phyloP scores from a whole-genome alignment of 108 stramenopile species.

The Skeletonema menzelii region DNA sequence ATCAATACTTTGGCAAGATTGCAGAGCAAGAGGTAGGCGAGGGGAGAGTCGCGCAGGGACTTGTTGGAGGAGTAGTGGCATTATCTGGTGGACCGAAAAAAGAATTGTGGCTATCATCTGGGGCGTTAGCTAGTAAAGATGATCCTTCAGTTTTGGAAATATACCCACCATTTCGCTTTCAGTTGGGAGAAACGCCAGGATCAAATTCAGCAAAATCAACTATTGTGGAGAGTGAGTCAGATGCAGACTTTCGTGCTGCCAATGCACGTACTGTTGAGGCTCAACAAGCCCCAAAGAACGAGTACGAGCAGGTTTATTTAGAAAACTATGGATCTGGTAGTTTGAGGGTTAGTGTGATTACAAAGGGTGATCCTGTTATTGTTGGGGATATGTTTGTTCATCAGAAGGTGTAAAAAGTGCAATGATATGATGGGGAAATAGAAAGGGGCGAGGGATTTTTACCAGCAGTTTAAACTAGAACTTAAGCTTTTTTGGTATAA shows the following conservation, averaged over 20 bases:
- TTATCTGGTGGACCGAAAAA: conserved; percentile 5
- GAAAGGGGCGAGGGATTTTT: too few relatives aligned
- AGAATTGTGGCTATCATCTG: conserved; percentile 26
- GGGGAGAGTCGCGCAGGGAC: conserved; percentile 66
- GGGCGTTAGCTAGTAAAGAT: conserved; percentile 37
- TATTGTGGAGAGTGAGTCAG: conserved; percentile 64
- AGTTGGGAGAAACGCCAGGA: conserved; percentile 43
- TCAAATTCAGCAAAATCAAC: conserved; percentile 31
- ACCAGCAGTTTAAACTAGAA: too few relatives aligned
- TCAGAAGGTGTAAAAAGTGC: conserved; percentile 41
- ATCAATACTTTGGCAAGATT: conserved; percentile 60
- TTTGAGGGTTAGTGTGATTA: conserved; percentile 61
- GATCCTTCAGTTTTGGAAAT: conserved; percentile 61
- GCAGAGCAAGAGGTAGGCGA: conserved; percentile 60
- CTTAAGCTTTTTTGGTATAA: too few relatives aligned
- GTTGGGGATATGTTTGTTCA: conserved; percentile 77
- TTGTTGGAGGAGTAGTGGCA: conserved; percentile 46
- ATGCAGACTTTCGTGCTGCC: conserved; percentile 73
- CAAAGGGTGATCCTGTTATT: conserved; percentile 74
- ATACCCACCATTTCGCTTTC: conserved; percentile 75
- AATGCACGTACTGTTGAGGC: conserved; percentile 62
- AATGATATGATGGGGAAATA: too few relatives aligned
- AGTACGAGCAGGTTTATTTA: conserved; percentile 71
- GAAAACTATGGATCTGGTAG: conserved; percentile 55
- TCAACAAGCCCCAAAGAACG: conserved; percentile 60